phyloP scores from a whole-genome alignment of 2,329 filamentous ascomycete species.

The Apiospora sp. region DNA sequence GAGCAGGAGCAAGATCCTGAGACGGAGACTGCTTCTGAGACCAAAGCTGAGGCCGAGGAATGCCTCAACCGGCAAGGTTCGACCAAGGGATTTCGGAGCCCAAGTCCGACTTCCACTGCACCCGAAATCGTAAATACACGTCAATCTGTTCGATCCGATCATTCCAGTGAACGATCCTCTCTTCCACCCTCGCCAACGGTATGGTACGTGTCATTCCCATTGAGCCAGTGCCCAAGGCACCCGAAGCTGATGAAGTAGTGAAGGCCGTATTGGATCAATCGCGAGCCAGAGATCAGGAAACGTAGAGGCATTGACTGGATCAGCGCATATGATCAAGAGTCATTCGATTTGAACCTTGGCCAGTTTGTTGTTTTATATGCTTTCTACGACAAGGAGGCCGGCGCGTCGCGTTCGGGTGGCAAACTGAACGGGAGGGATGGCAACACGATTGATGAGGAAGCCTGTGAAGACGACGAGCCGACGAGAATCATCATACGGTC shows the following conservation, averaged over 20 bases:
- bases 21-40: not conserved
- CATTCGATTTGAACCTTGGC: not conserved
- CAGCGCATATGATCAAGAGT: not conserved
- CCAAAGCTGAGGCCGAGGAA: not conserved
- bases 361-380: conserved; percentile 1
- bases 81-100: not conserved
- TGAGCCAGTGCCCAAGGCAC: not conserved
- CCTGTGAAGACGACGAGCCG: not conserved
- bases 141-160: not conserved
- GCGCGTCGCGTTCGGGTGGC: not conserved
- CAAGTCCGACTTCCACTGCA: not conserved
- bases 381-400: not conserved
- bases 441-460: not conserved
- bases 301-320: not conserved
- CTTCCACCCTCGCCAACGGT: not conserved
- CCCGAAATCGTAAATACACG: not conserved
- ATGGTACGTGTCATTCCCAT: not conserved
- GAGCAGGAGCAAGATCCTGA: not conserved
- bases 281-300: conserved; percentile 1
- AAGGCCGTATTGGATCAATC: not conserved
- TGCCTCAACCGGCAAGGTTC: not conserved
- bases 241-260: not conserved
- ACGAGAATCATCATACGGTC: not conserved
- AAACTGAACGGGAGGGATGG: not conserved
- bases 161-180: not conserved